Conservation (phyloP, 2,329 filamentous ascomycete genomes). For the Scedosporium boydii region DNA sequence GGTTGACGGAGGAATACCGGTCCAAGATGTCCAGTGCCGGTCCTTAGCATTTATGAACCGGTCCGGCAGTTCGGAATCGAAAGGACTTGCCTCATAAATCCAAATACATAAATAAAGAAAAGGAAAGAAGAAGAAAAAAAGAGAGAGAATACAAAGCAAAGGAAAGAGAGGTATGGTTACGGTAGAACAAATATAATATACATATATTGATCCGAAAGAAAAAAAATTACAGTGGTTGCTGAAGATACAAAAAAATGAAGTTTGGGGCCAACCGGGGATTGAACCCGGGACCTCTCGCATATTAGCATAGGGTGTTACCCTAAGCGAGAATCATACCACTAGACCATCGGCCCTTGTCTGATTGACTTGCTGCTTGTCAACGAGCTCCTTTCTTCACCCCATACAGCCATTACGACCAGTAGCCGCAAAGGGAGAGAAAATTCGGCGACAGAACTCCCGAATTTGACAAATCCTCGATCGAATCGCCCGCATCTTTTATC, state of each 20-base stretch:
- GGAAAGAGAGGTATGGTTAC: background rate
- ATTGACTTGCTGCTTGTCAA: background rate
- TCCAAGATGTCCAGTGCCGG: no score
- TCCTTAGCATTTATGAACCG: no score
- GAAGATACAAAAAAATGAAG: background rate
- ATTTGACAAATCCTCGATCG: no score
- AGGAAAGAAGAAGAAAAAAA: no score
- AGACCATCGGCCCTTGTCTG: conserved; percentile 33
- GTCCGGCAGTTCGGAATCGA: no score
- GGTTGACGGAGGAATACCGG: no score
- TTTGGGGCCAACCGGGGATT: background rate
- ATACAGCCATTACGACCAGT: background rate
- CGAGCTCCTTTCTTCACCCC: background rate
- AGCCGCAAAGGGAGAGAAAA: no score
- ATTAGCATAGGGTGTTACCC: conserved; percentile 24
- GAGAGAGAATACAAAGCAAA: background rate
- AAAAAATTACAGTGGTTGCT: background rate
- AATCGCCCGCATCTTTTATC: no score
- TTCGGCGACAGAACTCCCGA: no score
- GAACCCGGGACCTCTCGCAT: background rate
- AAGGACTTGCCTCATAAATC: no score
- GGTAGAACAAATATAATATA: background rate
- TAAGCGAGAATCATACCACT: conserved; percentile 67
- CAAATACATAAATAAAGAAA: no score
- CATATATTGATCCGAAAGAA: background rate